Base-by-base conservation (phyloP, 176 grass and related monocot species). In the Aechmea fasciata region DNA sequence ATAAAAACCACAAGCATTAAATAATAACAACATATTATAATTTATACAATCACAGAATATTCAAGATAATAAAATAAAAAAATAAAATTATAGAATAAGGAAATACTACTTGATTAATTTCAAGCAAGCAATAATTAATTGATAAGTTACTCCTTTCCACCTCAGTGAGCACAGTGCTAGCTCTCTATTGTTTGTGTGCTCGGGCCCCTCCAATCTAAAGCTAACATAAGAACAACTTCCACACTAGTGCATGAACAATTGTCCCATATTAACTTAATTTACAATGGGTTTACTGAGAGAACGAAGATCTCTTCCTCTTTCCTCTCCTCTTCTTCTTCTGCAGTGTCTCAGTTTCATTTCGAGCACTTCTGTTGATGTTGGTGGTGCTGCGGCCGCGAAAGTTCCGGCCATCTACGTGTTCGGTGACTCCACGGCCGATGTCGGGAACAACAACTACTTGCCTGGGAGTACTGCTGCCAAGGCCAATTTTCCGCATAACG, bases 371-470 rank as follows among this genome's bases (percentile, higher is more conserved):
- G 63, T 11, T 18, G 79, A 61, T 2, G 0, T 63, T 51, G 22
- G 69, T 22, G 10, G 57, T 25, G 52, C 41, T 20, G 79, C 22
- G 1, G 11, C 71, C 48, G 15, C 59, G 12, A 68, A 74, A 22
- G 79, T 92, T 78, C 89, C 82, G 52, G 93, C 89, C 9, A 52
- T 92, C 41, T 97, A 85, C 57, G 89, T 92, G 74, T 90, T 97
- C 71, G 93, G 93, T 3, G 93, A 97, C 67, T 92, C 93, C 3
- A 87, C 68, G 5, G 79, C 91, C 64, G 93, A 97, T 65, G 82
- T 97, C 19, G 93, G 93, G 73, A 97, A 97, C 82, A 97, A 97
- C 68, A 87, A 92, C 80, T 68, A 73, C 61, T 77, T 97, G 74
- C 33, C 8, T 5, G 67, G 20, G 0, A 78, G 70, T 69, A 1